phyloP scores from a whole-genome alignment of 352 stramenopile genomes.

The Phytopythium aichiense region DNA sequence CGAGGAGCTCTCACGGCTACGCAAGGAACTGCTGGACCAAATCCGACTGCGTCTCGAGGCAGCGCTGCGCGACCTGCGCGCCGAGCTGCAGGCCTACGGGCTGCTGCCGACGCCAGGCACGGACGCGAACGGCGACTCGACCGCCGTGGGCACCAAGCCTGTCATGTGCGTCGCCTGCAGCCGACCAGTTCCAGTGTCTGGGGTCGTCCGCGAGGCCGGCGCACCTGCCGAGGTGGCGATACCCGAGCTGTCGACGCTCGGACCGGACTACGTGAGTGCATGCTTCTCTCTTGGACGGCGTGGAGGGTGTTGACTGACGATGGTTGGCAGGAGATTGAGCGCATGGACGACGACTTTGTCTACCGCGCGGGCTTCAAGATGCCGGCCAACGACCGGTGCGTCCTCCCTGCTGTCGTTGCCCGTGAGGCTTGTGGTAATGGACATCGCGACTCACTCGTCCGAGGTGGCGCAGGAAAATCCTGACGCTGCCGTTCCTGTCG shows the following conservation, averaged over 20 bases:
- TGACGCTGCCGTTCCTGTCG: conserved; percentile 71
- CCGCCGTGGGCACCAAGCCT: conserved; percentile 70
- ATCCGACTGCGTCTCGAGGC: conserved; percentile 49
- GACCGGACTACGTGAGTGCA: conserved; percentile 15
- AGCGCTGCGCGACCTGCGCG: conserved; percentile 55
- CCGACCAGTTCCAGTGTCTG: conserved; percentile 63
- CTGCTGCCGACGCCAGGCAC: conserved; percentile 9
- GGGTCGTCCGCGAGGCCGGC: conserved; percentile 42
- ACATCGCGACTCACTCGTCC: not conserved
- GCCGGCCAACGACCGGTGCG: conserved; percentile 68
- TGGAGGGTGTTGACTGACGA: conserved; percentile 8
- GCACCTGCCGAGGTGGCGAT: conserved; percentile 31
- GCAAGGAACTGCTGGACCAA: conserved; percentile 65
- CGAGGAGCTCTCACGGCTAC: conserved; percentile 57
- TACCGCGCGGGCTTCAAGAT: conserved; percentile 83
- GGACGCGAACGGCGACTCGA: conserved; percentile 53
- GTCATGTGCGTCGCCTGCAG: conserved; percentile 84
- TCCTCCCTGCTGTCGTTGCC: not conserved
- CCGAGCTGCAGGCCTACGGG: conserved; percentile 54
- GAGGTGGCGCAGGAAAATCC: conserved; percentile 38
- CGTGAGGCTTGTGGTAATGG: not conserved
- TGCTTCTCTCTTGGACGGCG: not conserved
- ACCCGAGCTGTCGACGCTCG: conserved; percentile 19
- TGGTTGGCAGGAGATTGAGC: conserved; percentile 48
- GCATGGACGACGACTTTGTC: conserved; percentile 68